A percentile compares a stretch with the other conserved stretches of the same genome.
Conservation (phyloP, 2,329 filamentous ascomycete species). For the Cercospora brassicicola region DNA sequence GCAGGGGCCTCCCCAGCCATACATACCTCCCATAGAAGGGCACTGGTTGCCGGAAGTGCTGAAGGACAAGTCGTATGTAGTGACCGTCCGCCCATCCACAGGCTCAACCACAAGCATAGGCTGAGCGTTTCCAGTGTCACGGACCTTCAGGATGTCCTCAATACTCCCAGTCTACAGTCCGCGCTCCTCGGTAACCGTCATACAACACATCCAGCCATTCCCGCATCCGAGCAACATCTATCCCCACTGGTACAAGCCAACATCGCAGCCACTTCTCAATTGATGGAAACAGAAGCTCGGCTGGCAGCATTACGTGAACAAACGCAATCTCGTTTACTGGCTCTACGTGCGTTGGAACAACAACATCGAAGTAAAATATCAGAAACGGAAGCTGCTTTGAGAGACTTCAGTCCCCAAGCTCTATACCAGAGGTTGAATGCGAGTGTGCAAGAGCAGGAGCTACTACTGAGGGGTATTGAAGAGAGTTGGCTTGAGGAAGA, state of each 20-base stretch:
- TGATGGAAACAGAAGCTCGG: slow-evolving; percentile 58
- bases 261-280: slow-evolving; percentile 66
- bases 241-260: slow-evolving; percentile 68
- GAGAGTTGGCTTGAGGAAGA: slow-evolving; percentile 82
- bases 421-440: slow-evolving; percentile 79
- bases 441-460: slow-evolving; percentile 78
- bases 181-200: slow-evolving; percentile 69
- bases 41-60: slow-evolving; percentile 77
- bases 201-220: slow-evolving; percentile 71
- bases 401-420: slow-evolving; percentile 80
- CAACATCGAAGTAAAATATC: slow-evolving; percentile 86
- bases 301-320: slow-evolving; percentile 63
- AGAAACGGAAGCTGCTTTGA: slow-evolving; percentile 82
- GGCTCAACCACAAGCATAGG: slow-evolving; percentile 13
- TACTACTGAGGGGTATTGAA: slow-evolving; percentile 77
- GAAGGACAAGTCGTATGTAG: slow-evolving; percentile 75
- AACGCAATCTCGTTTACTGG: slow-evolving; percentile 77
- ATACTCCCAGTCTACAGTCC: slow-evolving; percentile 65
- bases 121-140: slow-evolving; percentile 60
- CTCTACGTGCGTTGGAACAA: slow-evolving; percentile 83
- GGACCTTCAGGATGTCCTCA: slow-evolving; percentile 71
- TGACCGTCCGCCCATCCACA: background rate
- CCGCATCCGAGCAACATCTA: slow-evolving; percentile 64
- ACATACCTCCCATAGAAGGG: slow-evolving; percentile 46
- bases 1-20: slow-evolving; percentile 16